Base-by-base conservation (phyloP, 2,329 filamentous ascomycete species). In the Reticulascus tulasneorum region DNA sequence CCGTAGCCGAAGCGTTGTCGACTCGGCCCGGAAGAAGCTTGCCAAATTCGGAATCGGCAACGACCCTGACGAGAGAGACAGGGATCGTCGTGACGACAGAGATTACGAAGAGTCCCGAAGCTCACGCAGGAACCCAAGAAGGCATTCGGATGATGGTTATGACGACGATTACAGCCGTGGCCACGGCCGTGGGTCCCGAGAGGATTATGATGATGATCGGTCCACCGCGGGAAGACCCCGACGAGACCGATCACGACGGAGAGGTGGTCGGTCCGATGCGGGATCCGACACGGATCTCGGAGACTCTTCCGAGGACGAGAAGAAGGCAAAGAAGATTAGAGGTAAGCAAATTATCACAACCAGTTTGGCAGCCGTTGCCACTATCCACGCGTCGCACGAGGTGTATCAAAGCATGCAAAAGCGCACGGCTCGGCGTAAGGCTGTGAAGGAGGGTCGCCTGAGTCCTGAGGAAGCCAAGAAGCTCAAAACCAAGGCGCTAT, bases 1-100 rank as follows among this genome's bases (percentile, higher is more conserved):
- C 59, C 73, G 78, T 45, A 82, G 79, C 63, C 77, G 77, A 43
- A 82, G 78, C 53, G 71, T 82, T n/a, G 77, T 80, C 8, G 77
- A 82, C 52, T 66, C 66, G 35, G 75, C 77, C 15, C 75, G 79
- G 37, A 76, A 76, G 42, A 69, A 77, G 35, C 63, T 83, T 23
- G 77, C 78, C 47, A 79, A 75, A 53, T 33, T 83, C 11, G 79
- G 79, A 30, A 60, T 83, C 22, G 77, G 77, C 33, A 73, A 62
- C 35, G 70, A 59, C 9, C 62, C 68, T 5, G 66, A 55, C 18
- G 58, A 55, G 4, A 62, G 67, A 23, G 60, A 68, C 23, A 52
- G 21, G 23, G 49, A 61, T 24, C 55, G 52, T 20, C 59, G 61
- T n/a, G 67, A 71, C 32, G 67, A 71, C 34, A 67, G 67, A 40